Evolutionary conservation across 768 basidiomycete genomes (phyloP).

Genomic region (Rhizopogon sp.): DNA sequence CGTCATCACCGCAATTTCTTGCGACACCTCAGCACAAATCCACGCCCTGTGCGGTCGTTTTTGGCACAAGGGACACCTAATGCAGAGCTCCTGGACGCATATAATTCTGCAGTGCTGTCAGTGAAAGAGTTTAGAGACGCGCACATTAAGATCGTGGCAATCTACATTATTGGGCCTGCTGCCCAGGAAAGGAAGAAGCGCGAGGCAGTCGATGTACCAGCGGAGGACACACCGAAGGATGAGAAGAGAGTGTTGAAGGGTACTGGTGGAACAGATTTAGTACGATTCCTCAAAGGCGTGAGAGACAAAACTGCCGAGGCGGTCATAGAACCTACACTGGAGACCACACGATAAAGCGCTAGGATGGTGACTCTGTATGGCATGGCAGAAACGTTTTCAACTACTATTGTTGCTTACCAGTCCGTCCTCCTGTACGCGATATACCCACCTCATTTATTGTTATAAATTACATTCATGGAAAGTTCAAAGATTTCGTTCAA

Average conservation of each 20-base stretch:
- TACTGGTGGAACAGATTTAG: slow-evolving; percentile 76
- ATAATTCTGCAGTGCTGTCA: slow-evolving; percentile 58
- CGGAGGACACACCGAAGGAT: slow-evolving; percentile 14
- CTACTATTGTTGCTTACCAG: background rate
- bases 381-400: background rate
- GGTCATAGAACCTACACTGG: slow-evolving; percentile 8
- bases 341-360: background rate
- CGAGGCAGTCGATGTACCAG: slow-evolving; percentile 3
- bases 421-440: background rate
- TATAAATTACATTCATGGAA: background rate
- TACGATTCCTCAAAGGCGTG: slow-evolving; percentile 70
- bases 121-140: slow-evolving; percentile 72
- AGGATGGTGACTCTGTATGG: background rate
- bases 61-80: slow-evolving; percentile 28
- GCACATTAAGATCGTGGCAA: slow-evolving; percentile 69
- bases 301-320: slow-evolving; percentile 61
- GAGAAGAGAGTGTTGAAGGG: slow-evolving; percentile 46
- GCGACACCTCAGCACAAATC: slow-evolving; percentile 54
- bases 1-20: slow-evolving; percentile 76
- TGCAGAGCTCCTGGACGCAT: slow-evolving; percentile 41
- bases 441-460: background rate
- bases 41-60: slow-evolving; percentile 56
- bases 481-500: background rate
- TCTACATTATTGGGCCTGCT: slow-evolving; percentile 76
- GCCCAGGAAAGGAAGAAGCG: slow-evolving; percentile 11